A percentile compares a stretch with the other conserved stretches of the same genome.
Conservation (phyloP, 2,329 filamentous ascomycete genomes). For the Plenodomus biglobosus region DNA sequence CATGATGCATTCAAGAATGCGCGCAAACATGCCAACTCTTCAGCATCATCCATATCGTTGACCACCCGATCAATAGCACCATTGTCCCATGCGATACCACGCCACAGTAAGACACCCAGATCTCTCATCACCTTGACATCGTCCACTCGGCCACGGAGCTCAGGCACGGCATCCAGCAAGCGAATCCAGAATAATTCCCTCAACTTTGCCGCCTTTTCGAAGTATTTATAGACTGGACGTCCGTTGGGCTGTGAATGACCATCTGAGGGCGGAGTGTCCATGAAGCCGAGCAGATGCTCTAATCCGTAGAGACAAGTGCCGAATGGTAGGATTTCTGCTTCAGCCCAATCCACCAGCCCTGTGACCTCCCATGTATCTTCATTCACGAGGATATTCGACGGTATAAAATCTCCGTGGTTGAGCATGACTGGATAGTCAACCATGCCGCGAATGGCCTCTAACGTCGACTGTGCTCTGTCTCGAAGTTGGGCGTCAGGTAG, state of each 20-base stretch:
- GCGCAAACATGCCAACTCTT: constrained; percentile 58
- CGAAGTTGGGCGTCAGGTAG: constrained; percentile 30
- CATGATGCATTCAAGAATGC: constrained; percentile 32
- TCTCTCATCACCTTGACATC: constrained; percentile 51
- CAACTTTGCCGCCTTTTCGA: constrained; percentile 47
- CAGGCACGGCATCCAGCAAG: constrained; percentile 42
- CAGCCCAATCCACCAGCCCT: constrained; percentile 66
- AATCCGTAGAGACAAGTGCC: constrained; percentile 63
- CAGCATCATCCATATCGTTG: constrained; percentile 52
- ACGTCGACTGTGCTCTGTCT: constrained; percentile 13
- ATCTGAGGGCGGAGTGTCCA: constrained; percentile 22
- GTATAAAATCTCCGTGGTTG: constrained; percentile 63
- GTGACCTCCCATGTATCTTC: constrained; percentile 48
- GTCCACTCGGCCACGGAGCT: constrained; percentile 37
- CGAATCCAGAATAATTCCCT: constrained; percentile 55
- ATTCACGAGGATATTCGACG: constrained; percentile 60
- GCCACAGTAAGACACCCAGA: constrained; percentile 63
- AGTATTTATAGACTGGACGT: constrained; percentile 43
- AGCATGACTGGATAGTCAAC: constrained; percentile 55
- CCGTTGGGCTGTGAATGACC: not conserved
- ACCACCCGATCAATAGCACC: constrained; percentile 62
- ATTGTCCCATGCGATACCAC: constrained; percentile 65
- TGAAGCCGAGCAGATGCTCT: constrained; percentile 59
- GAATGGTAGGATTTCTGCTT: constrained; percentile 63
- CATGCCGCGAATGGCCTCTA: constrained; percentile 50